Evolutionary conservation across 2,329 filamentous ascomycete species (phyloP).

Genomic region (Exophiala oligosperma): DNA sequence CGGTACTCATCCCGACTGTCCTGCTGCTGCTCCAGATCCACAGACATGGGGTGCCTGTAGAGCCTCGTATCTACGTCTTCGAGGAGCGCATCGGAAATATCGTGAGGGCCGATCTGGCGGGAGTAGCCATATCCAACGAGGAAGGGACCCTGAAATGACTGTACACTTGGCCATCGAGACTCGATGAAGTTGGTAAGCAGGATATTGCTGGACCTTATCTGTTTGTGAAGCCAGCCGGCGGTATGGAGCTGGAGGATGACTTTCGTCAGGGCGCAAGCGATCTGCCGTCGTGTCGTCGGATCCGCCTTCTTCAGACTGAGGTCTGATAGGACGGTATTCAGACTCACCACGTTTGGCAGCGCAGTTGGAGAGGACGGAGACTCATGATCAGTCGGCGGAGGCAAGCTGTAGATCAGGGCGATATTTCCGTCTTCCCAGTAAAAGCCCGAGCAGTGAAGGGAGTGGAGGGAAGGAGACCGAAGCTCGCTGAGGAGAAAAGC

Average conservation of each 20-base stretch:
- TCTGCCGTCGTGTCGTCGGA: conserved; percentile 10
- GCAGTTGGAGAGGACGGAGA: too few species aligned
- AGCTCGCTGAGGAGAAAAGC: neutral
- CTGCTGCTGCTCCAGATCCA: too few species aligned
- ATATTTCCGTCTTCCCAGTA: conserved; percentile 1
- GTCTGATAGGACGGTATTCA: neutral
- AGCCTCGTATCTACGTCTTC: conserved; percentile 9
- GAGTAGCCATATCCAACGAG: conserved; percentile 45
- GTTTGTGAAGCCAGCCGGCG: conserved; percentile 36
- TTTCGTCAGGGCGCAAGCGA: conserved; percentile 25
- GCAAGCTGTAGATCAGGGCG: conserved; percentile 15
- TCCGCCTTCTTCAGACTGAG: neutral
- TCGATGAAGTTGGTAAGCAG: conserved; percentile 24
- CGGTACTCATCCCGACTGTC: too few species aligned
- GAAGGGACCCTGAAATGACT: conserved; percentile 37
- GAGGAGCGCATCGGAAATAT: conserved; percentile 24
- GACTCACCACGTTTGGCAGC: too few species aligned
- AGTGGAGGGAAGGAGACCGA: conserved; percentile 12
- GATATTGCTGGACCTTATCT: conserved; percentile 32
- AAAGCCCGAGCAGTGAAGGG: conserved; percentile 15
- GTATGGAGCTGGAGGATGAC: conserved; percentile 34
- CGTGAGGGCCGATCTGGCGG: conserved; percentile 18
- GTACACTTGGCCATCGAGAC: conserved; percentile 33
- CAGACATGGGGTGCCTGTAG: conserved; percentile 26
- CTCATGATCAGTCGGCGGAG: neutral